Evolutionary conservation across 345 rosid genomes (phyloP).

Genomic region (Cardamine resedifolia): DNA sequence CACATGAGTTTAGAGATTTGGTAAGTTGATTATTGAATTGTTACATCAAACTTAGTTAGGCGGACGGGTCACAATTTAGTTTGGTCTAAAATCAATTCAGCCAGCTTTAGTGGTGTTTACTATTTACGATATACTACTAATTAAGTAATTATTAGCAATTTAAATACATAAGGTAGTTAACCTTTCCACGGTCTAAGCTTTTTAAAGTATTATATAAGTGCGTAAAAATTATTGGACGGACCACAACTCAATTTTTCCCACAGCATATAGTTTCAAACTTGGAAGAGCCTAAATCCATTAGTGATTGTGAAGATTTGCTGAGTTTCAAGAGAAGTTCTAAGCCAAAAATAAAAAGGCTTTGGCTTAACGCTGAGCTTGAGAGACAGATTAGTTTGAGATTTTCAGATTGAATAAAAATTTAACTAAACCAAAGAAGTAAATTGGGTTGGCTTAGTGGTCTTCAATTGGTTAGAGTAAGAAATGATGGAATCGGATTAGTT

Average conservation of each 20-base stretch:
- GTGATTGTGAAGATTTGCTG: neutral
- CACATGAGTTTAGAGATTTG: slow-evolving; percentile 2
- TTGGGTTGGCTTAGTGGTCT: neutral
- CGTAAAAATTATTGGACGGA: neutral
- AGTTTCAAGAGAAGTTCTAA: neutral
- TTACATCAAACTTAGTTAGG: slow-evolving; percentile 31
- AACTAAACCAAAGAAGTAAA: neutral
- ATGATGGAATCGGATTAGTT: too few relatives aligned
- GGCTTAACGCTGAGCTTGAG: too few relatives aligned
- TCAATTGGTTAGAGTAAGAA: too few relatives aligned
- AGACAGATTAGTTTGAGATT: too few relatives aligned
- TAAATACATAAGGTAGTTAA: neutral
- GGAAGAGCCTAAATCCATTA: neutral
- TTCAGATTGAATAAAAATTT: too few relatives aligned
- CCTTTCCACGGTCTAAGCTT: neutral
- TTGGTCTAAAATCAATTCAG: slow-evolving; percentile 15
- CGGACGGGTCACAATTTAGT: neutral
- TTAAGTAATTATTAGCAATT: neutral
- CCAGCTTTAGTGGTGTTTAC: neutral
- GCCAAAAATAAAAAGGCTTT: too few relatives aligned
- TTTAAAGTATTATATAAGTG: neutral
- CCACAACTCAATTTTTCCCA: neutral
- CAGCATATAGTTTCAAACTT: neutral
- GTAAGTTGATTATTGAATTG: slow-evolving; percentile 11
- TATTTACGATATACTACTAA: neutral